Evolutionary conservation across 2,329 filamentous ascomycete genomes (phyloP), one percentile per base, ranked within the genome.

Genomic region (Exophiala spinifera): DNA sequence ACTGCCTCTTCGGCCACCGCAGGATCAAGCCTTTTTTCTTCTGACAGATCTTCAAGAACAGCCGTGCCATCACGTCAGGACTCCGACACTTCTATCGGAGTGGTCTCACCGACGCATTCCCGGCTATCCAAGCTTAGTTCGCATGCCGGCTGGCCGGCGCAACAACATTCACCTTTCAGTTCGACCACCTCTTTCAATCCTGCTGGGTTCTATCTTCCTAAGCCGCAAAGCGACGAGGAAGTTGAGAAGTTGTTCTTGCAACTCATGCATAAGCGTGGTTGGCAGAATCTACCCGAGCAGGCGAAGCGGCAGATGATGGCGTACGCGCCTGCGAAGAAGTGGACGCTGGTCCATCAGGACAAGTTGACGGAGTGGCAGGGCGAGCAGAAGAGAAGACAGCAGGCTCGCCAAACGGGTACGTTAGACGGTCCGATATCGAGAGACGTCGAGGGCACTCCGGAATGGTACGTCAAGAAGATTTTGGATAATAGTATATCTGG

Each of bases 401-500:
- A 89, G 49, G 83, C 86, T 33, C 84, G 86, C 57, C 80, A 79
- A 56, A 85, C 87, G 4, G 83, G 89, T 61, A 88, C 85, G 62
- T 77, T 79, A 50, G 81, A 86, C 53, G 82, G 72, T 10, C 81
- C 69, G 70, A 68, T 83, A 55, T 83, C 85, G 39, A 85, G 89
- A 63, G 91, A 96, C 68, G 92, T 97, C 69, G 94, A 97, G 71
- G 92, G 91, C 42, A 95, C 89, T 46, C 94, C 94, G 2, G 92
- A 97, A 73, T 99, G 92, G 92, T 99, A 96, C 70, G 92, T 99
- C 49, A 88, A 90, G 69, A 92, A 89, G 70, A 89, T 97, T 56
- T 90, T 97, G 88, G 92, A 97, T 70, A 95, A 96, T 72, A 89
- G 84, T 59, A 89, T 97, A 62, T 90, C 91, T 50, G 82, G 87